Evolutionary conservation across 257 asterid genomes (phyloP), one percentile per base, ranked within the genome.

Genomic region (Solanum paucissectum): DNA sequence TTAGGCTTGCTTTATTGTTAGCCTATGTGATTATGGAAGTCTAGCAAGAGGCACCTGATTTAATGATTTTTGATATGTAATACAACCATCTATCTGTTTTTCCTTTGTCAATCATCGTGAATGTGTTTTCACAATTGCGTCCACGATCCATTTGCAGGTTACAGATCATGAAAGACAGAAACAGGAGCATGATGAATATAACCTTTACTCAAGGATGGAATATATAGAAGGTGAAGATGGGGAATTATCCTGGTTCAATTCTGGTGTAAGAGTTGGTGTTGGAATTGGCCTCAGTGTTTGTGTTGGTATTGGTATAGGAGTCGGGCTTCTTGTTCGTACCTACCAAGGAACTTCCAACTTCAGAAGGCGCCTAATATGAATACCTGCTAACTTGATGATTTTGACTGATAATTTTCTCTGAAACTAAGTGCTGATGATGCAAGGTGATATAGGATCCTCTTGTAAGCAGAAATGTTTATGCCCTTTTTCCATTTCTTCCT

Each of bases 231-330:
- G 94, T 29, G 95, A 92, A 62, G 98, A 94, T 21, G 97, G 92
- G 85, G 98, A 95, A 75, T 79, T 93, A 21, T 89, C 98, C 9
- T 93, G 97, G 98, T 95, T 95, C 91, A 95, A 93, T 86, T 94
- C 98, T 8, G 98, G 98, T 69, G 93, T 95, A 33, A 91, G 95
- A 82, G 95, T 95, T 12, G 98, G 98, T 0, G 95, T 95, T 5
- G 98, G 98, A 20, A 91, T 95, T 34, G 95, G 98, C 88, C 95
- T 95, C 10, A 93, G 98, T 77, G 77, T 95, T 8, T 92, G 97
- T 55, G 90, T 95, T 37, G 98, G 98, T 55, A 88, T 94, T 7
- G 98, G 98, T 73, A 90, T 95, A 55, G 98, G 98, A 77, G 96
- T 94, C 8, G 98, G 98, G 21, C 90, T 95, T 87, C 92, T 95